Percentiles rank a stretch among this genome's conserved stretches.
Conservation (phyloP, 2,329 filamentous ascomycete genomes). For the Passalora sequoiae region DNA sequence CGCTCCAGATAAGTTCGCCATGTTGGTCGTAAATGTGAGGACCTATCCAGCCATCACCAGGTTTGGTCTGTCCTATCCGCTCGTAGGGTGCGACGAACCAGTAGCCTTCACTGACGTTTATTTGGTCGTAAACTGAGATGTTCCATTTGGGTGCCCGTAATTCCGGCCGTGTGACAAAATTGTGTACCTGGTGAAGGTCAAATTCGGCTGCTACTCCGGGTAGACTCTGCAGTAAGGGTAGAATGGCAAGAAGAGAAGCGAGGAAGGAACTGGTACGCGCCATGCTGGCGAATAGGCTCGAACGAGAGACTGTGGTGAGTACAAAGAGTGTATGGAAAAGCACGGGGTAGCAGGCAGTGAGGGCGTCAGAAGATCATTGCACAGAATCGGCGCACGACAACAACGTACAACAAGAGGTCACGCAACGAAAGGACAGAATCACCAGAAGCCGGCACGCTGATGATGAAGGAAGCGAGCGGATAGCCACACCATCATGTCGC, state of each 20-base stretch:
- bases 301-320: background rate
- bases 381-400: background rate
- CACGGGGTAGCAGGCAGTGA: background rate
- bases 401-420: too few species aligned
- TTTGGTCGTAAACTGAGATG: constrained; percentile 10
- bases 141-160: constrained; percentile 18
- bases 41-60: constrained; percentile 15
- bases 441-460: too few species aligned
- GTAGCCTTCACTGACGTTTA: constrained; percentile 16
- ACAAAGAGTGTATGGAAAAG: background rate
- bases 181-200: background rate
- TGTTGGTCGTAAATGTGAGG: constrained; percentile 18
- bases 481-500: too few species aligned
- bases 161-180: constrained; percentile 14
- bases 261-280: background rate
- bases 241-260: background rate
- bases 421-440: too few species aligned
- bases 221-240: background rate
- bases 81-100: constrained; percentile 21
- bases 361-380: background rate
- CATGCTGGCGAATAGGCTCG: background rate
- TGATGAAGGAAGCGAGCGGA: too few species aligned
- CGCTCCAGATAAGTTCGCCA: constrained; percentile 22
- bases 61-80: constrained; percentile 11
- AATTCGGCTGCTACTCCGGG: background rate